A percentile compares a stretch with the other conserved stretches of the same genome.
Evolutionary conservation across 2,329 filamentous ascomycete genomes (phyloP).

Genomic region (Huntiella omanensis): DNA sequence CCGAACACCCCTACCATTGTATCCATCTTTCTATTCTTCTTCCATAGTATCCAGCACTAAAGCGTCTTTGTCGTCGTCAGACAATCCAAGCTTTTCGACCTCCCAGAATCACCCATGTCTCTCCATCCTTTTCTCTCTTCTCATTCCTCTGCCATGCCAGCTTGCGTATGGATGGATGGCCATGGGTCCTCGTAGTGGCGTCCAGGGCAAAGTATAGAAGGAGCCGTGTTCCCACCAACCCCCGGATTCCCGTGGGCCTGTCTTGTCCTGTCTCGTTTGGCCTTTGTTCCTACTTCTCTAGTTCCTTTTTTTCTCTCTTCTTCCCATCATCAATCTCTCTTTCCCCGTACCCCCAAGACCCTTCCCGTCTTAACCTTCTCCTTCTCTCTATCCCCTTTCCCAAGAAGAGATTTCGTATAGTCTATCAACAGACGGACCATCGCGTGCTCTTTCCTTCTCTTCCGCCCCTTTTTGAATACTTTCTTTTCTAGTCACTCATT

Average conservation of each 20-base stretch:
- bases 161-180: too few species aligned
- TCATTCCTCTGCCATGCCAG: neutral
- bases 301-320: neutral
- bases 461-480: too few species aligned
- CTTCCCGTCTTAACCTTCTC: neutral
- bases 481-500: too few species aligned
- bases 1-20: too few species aligned
- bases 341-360: neutral
- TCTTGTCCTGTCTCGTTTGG: constrained; percentile 4
- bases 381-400: neutral
- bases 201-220: neutral
- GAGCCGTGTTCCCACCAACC: neutral
- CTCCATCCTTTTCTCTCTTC: neutral
- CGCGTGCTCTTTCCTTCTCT: too few species aligned
- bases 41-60: too few species aligned
- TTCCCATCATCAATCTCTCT: neutral
- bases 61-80: neutral
- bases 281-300: constrained; percentile 2
- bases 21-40: too few species aligned
- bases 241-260: too few species aligned
- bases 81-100: neutral
- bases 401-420: too few species aligned
- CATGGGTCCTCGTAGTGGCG: neutral
- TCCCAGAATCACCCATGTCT: neutral
- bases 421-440: too few species aligned